Evolutionary conservation across 371 early-diverging fungal species (phyloP), one percentile per base, ranked within the genome.

Genomic region (Rhizopus microsporus): DNA sequence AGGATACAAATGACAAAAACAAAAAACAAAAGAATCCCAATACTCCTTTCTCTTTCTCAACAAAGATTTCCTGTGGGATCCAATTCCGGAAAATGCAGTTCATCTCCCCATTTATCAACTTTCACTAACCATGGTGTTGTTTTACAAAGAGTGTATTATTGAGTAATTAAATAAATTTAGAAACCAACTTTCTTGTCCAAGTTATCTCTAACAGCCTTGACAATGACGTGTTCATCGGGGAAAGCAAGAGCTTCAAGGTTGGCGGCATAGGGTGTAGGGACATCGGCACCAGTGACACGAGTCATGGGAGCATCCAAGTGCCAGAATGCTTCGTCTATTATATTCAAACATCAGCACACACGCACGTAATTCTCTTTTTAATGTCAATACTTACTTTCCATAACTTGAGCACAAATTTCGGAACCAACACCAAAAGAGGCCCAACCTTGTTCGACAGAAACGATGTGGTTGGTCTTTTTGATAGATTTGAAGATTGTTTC

Each of bases 361-460:
- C 53, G 9, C 46, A 47, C 13, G 47, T 17, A 43, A 29, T 16
- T 39, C 16, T 52, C 13, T 23, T 7, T 16, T 2, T 10, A 37
- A 10, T 13, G 9, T 50, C 10, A 42, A 45, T 29, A 68, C 77
- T 69, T 73, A 77, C 77, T 78, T 77, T 97, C 98, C 91, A 96
- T 93, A 65, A 97, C 89, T 75, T 92, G 92, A 52, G 98, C 97
- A 65, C 93, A 85, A 66, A 99, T 93, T 80, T 99, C 99, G 46
- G 93, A 90, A 54, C 99, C 99, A 51, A 99, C 90, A 67, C 99
- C 95, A 68, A 91, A 99, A 74, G 87, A 83, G 48, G 99, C 99
- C 96, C 96, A 99, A 47, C 95, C 96, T 67, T 93, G 94, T 75
- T 99, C 99, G 54, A 99, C 99, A 35, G 99, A 93, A 59, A 99